Base-by-base conservation (phyloP, 2,329 filamentous ascomycete genomes). In the Polychaeton citri region DNA sequence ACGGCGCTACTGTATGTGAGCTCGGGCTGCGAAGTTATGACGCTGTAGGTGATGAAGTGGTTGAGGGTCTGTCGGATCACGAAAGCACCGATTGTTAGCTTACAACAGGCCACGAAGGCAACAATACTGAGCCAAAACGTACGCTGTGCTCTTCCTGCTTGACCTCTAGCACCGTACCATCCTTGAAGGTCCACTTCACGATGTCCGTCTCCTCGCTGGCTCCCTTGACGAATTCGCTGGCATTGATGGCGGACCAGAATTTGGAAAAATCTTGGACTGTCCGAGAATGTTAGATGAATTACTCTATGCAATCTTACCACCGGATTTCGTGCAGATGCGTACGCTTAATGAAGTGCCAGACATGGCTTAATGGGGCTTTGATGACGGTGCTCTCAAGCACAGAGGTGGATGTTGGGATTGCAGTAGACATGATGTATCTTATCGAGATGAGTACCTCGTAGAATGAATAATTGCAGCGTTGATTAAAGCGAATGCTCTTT, bases 61-160 rank as follows among this genome's bases (percentile, higher is more conserved):
- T 81, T 74, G 64, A 82, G 77, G 44, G 68, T 69, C 74, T 78
- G 40, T 30, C 13, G 10, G 15, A 8, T n/a, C 10, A 35, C n/a
- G n/a, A n/a, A n/a, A n/a, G n/a, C n/a, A n/a, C n/a, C n/a, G n/a
- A n/a, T n/a, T n/a, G n/a, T n/a, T n/a, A n/a, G n/a, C n/a, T n/a
- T n/a, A n/a, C n/a, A n/a, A n/a, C n/a, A n/a, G n/a, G n/a, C n/a
- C n/a, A n/a, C n/a, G n/a, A n/a, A n/a, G n/a, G n/a, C n/a, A n/a
- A n/a, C n/a, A n/a, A n/a, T n/a, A n/a, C n/a, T n/a, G n/a, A 13
- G 13, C n/a, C 4, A 30, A 9, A 24, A 57, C 70, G 41, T 59
- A 79, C 75, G 45, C 73, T 79, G 62, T 82, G 77, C 64, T 81
- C 79, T 60, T 83, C 79, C 63, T 79, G 76, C 72, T 82, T 82